Conservation (phyloP, 768 basidiomycete genomes). For the Saitozyma sp. region DNA sequence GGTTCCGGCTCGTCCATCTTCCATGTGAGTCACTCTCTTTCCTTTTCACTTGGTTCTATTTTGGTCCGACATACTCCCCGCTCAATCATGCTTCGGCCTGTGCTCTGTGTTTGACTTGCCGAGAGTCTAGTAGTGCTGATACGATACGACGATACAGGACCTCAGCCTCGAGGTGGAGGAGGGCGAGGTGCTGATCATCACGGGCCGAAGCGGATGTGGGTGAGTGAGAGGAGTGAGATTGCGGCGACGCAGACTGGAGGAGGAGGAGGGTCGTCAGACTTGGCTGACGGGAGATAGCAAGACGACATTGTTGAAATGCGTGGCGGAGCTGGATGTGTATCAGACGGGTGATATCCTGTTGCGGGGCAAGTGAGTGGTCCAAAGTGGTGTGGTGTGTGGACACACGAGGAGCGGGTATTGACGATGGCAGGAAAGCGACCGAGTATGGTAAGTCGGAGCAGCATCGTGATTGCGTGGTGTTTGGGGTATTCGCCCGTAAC, state of each 20-base stretch:
- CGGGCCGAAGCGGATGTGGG: constrained; percentile 78
- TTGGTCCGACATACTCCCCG: no score
- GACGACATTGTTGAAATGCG: constrained; percentile 76
- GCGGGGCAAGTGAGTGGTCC: constrained; percentile 63
- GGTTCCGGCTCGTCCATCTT: constrained; percentile 36
- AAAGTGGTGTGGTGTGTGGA: background rate
- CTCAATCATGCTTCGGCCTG: background rate
- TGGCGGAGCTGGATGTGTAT: constrained; percentile 75
- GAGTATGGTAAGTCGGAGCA: constrained; percentile 36
- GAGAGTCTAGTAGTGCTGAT: background rate
- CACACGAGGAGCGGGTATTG: background rate
- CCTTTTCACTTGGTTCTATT: no score
- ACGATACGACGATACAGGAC: constrained; percentile 45
- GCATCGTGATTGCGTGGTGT: no score
- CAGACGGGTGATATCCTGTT: constrained; percentile 63
- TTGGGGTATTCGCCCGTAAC: background rate
- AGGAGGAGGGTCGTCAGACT: no score
- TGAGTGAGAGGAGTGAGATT: constrained; percentile 36
- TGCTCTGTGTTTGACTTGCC: background rate
- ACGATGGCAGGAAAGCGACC: constrained; percentile 19
- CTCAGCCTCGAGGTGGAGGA: constrained; percentile 65
- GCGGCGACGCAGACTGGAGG: background rate
- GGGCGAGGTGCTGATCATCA: constrained; percentile 75
- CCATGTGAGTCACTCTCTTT: constrained; percentile 36
- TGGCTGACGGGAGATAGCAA: constrained; percentile 1